These are phyloP conservation scores for Echium plantagineum DNA, from an alignment of 257 asterid genomes.

Conservation along the genomic window DNA sequence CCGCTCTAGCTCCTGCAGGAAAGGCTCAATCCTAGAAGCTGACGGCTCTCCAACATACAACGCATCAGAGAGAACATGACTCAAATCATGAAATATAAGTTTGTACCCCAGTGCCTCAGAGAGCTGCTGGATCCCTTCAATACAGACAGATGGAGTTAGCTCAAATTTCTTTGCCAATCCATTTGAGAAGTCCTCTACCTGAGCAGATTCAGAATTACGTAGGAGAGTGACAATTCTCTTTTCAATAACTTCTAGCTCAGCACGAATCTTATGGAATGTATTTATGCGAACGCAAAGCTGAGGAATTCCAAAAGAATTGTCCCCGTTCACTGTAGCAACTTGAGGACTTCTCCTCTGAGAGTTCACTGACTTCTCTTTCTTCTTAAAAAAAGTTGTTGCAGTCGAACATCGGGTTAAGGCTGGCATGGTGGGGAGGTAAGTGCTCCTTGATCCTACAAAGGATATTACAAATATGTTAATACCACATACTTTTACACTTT, in stretches of 20 bases:
- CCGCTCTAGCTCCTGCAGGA: slow-evolving; percentile 69
- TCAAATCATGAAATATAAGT: slow-evolving; percentile 66
- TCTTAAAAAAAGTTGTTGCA: slow-evolving; percentile 56
- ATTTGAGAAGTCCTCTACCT: slow-evolving; percentile 65
- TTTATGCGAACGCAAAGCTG: slow-evolving; percentile 85
- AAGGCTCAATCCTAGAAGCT: slow-evolving; percentile 73
- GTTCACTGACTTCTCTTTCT: slow-evolving; percentile 54
- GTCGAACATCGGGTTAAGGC: slow-evolving; percentile 77
- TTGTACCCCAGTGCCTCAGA: slow-evolving; percentile 68
- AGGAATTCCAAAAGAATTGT: slow-evolving; percentile 45
- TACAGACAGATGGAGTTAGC: slow-evolving; percentile 66
- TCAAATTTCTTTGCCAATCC: slow-evolving; percentile 67
- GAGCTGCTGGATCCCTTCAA: slow-evolving; percentile 79
- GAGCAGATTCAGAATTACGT: slow-evolving; percentile 90
- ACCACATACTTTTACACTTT: slow-evolving; percentile 3
- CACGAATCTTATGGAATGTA: slow-evolving; percentile 61
- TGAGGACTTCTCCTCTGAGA: slow-evolving; percentile 61
- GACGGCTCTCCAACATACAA: slow-evolving; percentile 75
- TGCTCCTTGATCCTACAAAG: slow-evolving; percentile 63
- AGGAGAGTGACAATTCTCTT: slow-evolving; percentile 74
- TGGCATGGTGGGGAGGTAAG: slow-evolving; percentile 74
- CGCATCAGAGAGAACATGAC: slow-evolving; percentile 58
- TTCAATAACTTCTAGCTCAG: slow-evolving; percentile 71
- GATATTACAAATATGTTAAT: slow-evolving; percentile 4
- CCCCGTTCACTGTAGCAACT: slow-evolving; percentile 64